Evolutionary conservation across 2,329 filamentous ascomycete species (phyloP).

Genomic region (Ascochyta koolunga): DNA sequence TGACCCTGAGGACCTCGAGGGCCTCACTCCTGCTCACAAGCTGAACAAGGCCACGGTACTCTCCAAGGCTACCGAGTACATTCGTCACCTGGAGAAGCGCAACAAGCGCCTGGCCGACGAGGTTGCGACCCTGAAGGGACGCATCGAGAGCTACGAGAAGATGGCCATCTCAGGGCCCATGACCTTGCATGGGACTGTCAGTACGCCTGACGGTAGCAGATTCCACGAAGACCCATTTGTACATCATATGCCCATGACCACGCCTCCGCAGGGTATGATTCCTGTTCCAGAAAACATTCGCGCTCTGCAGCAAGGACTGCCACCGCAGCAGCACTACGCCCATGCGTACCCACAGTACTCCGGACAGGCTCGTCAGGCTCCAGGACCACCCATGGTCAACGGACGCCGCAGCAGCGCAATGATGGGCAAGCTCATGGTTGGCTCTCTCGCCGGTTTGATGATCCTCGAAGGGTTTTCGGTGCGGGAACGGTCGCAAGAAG

Average conservation of each 20-base stretch:
- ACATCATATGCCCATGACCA: slow-evolving; percentile 35
- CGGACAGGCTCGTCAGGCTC: slow-evolving; percentile 28
- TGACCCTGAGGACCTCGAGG: slow-evolving; percentile 76
- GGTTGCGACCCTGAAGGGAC: slow-evolving; percentile 76
- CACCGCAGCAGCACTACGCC: slow-evolving; percentile 47
- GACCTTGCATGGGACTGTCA: slow-evolving; percentile 41
- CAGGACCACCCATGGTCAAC: slow-evolving; percentile 45
- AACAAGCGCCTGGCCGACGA: slow-evolving; percentile 84
- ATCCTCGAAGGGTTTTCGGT: slow-evolving; percentile 80
- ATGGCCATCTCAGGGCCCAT: slow-evolving; percentile 65
- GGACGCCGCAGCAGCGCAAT: slow-evolving; percentile 56
- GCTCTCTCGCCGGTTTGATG: slow-evolving; percentile 90
- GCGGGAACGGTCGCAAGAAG: slow-evolving; percentile 60
- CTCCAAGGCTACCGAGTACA: slow-evolving; percentile 96
- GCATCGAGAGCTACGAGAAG: slow-evolving; percentile 70
- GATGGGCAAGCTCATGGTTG: slow-evolving; percentile 84
- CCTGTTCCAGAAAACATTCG: slow-evolving; percentile 51
- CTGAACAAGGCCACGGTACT: slow-evolving; percentile 97
- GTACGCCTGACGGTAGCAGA: slow-evolving; percentile 44
- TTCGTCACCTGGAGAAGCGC: slow-evolving; percentile 88
- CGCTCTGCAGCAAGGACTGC: slow-evolving; percentile 47
- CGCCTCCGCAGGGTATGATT: slow-evolving; percentile 50
- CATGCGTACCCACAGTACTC: slow-evolving; percentile 43
- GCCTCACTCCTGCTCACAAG: slow-evolving; percentile 81
- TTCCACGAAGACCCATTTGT: slow-evolving; percentile 48